Conservation (phyloP, 2,329 filamentous ascomycete species). For the Domatiomyces globalis region DNA sequence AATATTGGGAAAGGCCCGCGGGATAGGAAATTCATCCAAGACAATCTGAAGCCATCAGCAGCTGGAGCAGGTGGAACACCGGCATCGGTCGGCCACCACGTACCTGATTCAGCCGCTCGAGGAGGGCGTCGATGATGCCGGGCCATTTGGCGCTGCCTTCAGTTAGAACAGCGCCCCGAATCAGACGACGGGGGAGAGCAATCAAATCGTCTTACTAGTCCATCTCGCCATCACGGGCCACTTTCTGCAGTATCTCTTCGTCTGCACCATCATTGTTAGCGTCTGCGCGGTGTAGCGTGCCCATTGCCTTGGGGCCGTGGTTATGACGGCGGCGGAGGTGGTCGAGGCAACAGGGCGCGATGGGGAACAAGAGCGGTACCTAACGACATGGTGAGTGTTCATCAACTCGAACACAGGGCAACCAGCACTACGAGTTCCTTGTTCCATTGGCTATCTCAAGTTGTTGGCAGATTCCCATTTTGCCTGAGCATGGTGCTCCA, state of each 20-base stretch:
- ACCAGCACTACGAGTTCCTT: not conserved
- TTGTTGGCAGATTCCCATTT: not conserved
- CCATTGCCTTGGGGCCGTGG: not conserved
- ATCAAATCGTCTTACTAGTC: slow-evolving; percentile 36
- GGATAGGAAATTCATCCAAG: slow-evolving; percentile 60
- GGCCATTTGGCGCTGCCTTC: slow-evolving; percentile 54
- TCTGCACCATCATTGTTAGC: slow-evolving; percentile 20
- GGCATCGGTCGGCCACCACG: slow-evolving; percentile 7
- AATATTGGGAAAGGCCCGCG: slow-evolving; percentile 36
- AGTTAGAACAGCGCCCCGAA: slow-evolving; percentile 13
- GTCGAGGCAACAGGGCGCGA: too few species aligned
- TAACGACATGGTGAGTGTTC: not conserved
- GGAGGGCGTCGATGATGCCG: slow-evolving; percentile 47
- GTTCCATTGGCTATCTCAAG: not conserved
- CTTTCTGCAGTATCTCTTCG: slow-evolving; percentile 41
- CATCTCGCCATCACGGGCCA: slow-evolving; percentile 44
- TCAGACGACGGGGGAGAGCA: not conserved
- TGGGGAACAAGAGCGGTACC: not conserved
- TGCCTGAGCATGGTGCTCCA: too few species aligned
- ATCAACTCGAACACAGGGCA: not conserved
- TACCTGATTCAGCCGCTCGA: slow-evolving; percentile 55
- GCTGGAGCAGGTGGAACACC: slow-evolving; percentile 1
- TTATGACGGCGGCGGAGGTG: not conserved
- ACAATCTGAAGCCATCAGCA: slow-evolving; percentile 45
- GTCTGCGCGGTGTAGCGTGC: not conserved